Conservation (phyloP, 2,329 filamentous ascomycete genomes). For the Fusarium napiforme region DNA sequence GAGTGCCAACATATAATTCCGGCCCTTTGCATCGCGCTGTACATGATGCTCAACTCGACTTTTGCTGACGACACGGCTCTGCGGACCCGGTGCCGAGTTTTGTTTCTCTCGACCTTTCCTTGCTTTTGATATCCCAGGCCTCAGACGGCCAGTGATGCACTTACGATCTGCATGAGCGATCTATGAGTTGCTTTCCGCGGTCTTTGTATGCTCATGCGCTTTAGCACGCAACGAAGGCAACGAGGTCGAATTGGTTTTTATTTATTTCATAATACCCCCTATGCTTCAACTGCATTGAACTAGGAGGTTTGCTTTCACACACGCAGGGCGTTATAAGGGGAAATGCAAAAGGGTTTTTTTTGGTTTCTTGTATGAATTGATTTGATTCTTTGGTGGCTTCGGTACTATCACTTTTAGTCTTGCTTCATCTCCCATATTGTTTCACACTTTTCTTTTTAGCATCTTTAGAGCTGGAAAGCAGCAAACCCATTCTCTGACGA, state of each 20-base stretch:
- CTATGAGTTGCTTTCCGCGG: constrained; percentile 51
- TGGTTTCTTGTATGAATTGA: constrained; percentile 36
- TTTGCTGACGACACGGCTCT: constrained; percentile 22
- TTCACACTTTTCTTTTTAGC: constrained; percentile 36
- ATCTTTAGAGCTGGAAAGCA: constrained; percentile 47
- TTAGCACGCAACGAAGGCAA: constrained; percentile 35
- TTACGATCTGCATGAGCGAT: constrained; percentile 64
- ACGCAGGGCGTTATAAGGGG: constrained; percentile 51
- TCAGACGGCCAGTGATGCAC: constrained; percentile 47
- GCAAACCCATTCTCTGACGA: constrained; percentile 45
- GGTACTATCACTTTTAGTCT: constrained; percentile 40
- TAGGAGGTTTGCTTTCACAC: constrained; percentile 44
- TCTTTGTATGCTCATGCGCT: constrained; percentile 31
- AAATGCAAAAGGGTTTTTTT: constrained; percentile 39
- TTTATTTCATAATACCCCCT: constrained; percentile 34
- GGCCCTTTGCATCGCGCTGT: constrained; percentile 41
- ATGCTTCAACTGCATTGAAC: constrained; percentile 3
- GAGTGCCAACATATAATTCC: constrained; percentile 51
- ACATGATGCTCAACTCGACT: constrained; percentile 43
- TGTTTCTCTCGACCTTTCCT: constrained; percentile 40
- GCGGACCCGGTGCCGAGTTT: constrained; percentile 38
- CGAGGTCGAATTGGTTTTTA: constrained; percentile 35
- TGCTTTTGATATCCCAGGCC: constrained; percentile 53
- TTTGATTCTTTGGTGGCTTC: constrained; percentile 30
- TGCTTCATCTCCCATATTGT: constrained; percentile 38